phyloP scores from a whole-genome alignment of 805 yeast species.

The Torulaspora delbrueckii region DNA sequence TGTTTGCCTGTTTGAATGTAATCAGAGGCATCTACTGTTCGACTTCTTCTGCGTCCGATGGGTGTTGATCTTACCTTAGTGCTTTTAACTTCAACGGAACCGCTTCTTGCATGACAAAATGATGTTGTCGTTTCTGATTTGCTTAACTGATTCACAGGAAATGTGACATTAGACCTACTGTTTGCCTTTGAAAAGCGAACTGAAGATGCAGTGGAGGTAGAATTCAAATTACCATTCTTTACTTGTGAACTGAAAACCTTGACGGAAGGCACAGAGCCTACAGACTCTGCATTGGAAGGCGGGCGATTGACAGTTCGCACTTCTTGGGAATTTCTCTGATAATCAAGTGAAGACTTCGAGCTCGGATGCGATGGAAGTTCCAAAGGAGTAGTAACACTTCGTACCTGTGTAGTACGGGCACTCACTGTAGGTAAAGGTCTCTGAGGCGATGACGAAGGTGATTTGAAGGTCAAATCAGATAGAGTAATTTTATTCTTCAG shows the following conservation, averaged over 20 bases:
- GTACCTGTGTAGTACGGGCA: not conserved
- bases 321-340: not conserved
- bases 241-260: slow-evolving; percentile 10
- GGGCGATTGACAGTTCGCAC: not conserved
- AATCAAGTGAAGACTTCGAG: not conserved
- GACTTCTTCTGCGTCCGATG: slow-evolving; percentile 30
- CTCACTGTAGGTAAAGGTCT: not conserved
- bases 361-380: not conserved
- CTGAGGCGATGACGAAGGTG: slow-evolving; percentile 5
- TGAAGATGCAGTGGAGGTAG: slow-evolving; percentile 14
- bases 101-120: slow-evolving; percentile 9
- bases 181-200: slow-evolving; percentile 5
- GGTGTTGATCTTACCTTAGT: slow-evolving; percentile 3
- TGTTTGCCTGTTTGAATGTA: slow-evolving; percentile 8
- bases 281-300: slow-evolving; percentile 9
- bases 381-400: not conserved
- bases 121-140: not conserved
- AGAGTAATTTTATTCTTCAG: slow-evolving; percentile 23
- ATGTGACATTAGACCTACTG: not conserved
- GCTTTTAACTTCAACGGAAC: slow-evolving; percentile 10
- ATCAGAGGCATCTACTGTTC: slow-evolving; percentile 31
- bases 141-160: not conserved
- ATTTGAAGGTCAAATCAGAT: slow-evolving; percentile 20
- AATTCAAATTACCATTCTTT: slow-evolving; percentile 6
- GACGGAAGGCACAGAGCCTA: slow-evolving; percentile 5